Base-by-base conservation (phyloP, 1,284 basidiomycete genomes). In the Heterobasidion occidentale region DNA sequence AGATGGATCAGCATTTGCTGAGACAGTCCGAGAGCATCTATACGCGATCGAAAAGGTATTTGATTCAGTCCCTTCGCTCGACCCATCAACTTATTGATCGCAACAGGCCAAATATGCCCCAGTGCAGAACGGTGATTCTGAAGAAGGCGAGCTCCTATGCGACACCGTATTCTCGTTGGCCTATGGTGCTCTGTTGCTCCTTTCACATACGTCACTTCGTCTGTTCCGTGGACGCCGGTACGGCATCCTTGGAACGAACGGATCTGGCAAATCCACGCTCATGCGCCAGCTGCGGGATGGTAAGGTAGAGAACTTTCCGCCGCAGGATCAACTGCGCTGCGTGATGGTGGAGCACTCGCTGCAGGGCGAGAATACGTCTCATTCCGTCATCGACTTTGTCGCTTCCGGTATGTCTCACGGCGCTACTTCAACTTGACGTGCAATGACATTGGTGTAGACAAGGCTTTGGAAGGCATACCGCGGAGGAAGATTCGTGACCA, bases 311-410 rank as follows among this genome's bases (percentile, higher is more conserved):
- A 94, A 94, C 67, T 98, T 96, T 74, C 94, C 94, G n/a, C 80
- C 91, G 11, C 91, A 86, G 67, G 86, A 90, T 63, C 79, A 94
- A 71, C 76, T 98, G 46, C 83, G 90, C 51, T 91, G 90, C 63
- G 82, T 96, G 63, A 97, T 98, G 94, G 94, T 98, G 20, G 94
- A 98, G 73, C 94, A 98, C 73, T 88, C 92, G 49, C 78, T 97
- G 17, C 94, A 97, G 74, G 93, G 94, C 54, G 94, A 98, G 74
- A 91, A 96, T 70, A 85, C 80, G 12, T 86, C 86, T 4, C 64
- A 86, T 55, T 81, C 87, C 36, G 88, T 97, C 58, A 75, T 97
- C 55, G 92, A 97, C 71, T 97, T 96, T 70, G 86, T 98, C 64
- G 84, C 88, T 35, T 78, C 88, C 56, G 91, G 91, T 90, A 61